Conservation (phyloP, 352 stramenopile genomes). For the Phytophthora vignae region DNA sequence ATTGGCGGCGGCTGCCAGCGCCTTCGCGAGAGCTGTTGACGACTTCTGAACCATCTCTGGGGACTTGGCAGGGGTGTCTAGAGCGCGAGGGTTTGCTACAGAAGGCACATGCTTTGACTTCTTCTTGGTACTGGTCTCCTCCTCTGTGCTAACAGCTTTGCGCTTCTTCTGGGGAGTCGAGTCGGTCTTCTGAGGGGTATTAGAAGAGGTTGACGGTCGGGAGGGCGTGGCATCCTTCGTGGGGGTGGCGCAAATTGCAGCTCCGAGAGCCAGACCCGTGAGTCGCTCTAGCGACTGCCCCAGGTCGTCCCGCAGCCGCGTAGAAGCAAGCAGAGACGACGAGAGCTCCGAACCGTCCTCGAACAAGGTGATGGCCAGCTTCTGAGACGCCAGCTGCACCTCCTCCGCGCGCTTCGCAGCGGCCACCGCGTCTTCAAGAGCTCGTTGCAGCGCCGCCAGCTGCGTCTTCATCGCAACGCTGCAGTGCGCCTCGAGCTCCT, state of each 20-base stretch:
- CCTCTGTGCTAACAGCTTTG: no score
- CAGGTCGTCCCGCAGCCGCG: no score
- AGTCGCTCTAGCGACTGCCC: no score
- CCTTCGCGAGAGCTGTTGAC: background rate
- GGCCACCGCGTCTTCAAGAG: background rate
- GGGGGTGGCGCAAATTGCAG: no score
- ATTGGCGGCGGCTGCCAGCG: background rate
- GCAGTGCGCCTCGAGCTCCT: slow-evolving; percentile 11
- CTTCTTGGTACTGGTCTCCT: no score
- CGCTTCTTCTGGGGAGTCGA: no score
- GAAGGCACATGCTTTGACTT: no score
- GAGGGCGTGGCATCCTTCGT: no score
- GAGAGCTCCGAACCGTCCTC: slow-evolving; percentile 16
- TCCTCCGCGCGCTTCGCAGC: slow-evolving; percentile 8
- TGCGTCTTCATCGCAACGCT: slow-evolving; percentile 18
- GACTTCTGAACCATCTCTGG: slow-evolving; percentile 1
- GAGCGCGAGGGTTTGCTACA: no score
- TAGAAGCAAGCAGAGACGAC: background rate
- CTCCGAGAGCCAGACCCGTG: no score
- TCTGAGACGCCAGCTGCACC: slow-evolving; percentile 11
- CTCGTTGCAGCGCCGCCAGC: slow-evolving; percentile 1
- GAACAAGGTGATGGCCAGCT: slow-evolving; percentile 17
- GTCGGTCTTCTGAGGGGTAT: no score
- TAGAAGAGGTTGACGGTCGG: no score
- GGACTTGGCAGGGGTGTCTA: background rate